Conservation (phyloP, 257 asterid genomes). For the Solanum arcanum region DNA sequence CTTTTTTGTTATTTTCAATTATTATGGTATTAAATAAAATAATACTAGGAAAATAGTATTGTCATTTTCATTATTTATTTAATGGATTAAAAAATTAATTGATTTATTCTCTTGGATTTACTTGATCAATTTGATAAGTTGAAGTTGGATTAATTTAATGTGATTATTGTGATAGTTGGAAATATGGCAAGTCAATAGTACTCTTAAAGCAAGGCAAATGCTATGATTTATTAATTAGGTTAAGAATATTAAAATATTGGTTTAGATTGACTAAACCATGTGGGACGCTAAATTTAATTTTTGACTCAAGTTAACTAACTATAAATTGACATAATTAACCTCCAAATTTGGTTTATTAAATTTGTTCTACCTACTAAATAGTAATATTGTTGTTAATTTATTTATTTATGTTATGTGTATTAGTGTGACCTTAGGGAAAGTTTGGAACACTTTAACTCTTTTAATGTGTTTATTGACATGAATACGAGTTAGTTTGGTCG, state of each 20-base stretch:
- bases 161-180: conserved; percentile 16
- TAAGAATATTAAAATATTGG: neutral
- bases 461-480: neutral
- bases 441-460: neutral
- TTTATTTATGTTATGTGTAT: neutral
- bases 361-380: neutral
- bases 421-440: neutral
- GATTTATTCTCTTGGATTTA: conserved; percentile 49
- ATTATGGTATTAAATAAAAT: neutral
- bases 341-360: neutral
- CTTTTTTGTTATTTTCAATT: neutral
- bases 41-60: neutral
- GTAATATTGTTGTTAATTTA: neutral
- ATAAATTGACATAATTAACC: conserved; percentile 1
- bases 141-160: conserved; percentile 23
- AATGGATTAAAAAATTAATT: conserved; percentile 29
- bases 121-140: conserved; percentile 14
- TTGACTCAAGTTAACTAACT: conserved; percentile 1
- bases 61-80: conserved; percentile 5
- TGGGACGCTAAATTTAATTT: neutral
- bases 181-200: conserved; percentile 32
- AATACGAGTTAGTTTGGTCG: neutral
- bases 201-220: conserved; percentile 39
- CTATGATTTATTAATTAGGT: neutral
- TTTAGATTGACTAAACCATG: conserved; percentile 11